These are phyloP conservation scores for Silene noctiflora DNA, from an alignment of 179 eudicot species.

Conservation along the genomic window DNA sequence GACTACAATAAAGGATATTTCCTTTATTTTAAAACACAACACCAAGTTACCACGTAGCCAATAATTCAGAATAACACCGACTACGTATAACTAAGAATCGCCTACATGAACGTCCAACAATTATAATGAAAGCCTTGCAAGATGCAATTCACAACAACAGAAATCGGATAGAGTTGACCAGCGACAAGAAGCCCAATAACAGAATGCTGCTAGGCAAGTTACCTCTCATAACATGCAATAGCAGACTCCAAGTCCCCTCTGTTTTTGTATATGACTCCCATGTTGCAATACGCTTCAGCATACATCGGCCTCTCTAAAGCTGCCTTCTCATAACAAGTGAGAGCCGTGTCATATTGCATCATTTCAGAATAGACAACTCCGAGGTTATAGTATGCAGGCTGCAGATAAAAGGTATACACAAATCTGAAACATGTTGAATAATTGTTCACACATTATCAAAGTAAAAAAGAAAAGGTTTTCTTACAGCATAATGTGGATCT, in stretches of 20 bases:
- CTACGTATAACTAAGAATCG: not conserved
- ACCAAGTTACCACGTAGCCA: not conserved
- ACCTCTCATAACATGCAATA: conserved; percentile 98
- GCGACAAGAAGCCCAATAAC: conserved; percentile 9
- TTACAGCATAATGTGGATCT: conserved; percentile 95
- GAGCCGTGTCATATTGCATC: conserved; percentile 98
- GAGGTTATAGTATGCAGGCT: conserved; percentile 99
- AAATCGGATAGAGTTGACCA: not conserved
- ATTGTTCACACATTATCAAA: not conserved
- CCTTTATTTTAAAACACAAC: not conserved
- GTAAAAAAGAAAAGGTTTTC: not conserved
- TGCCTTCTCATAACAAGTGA: conserved; percentile 94
- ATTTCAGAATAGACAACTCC: conserved; percentile 99
- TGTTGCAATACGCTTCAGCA: conserved; percentile 99
- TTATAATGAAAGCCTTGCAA: not conserved
- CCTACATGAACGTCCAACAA: not conserved
- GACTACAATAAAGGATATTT: not conserved
- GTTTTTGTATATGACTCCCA: conserved; percentile 98
- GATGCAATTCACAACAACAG: conserved; percentile 11
- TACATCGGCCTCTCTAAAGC: conserved; percentile 98
- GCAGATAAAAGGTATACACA: conserved; percentile 34
- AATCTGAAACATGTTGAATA: conserved; percentile 10
- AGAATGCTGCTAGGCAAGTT: conserved; percentile 13
- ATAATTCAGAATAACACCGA: not conserved
- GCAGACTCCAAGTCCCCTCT: conserved; percentile 96